Percentiles rank a stretch among this genome's conserved stretches.
Evolutionary conservation across 257 asterid species (phyloP).

Genomic region (Euphrasia confusa): DNA sequence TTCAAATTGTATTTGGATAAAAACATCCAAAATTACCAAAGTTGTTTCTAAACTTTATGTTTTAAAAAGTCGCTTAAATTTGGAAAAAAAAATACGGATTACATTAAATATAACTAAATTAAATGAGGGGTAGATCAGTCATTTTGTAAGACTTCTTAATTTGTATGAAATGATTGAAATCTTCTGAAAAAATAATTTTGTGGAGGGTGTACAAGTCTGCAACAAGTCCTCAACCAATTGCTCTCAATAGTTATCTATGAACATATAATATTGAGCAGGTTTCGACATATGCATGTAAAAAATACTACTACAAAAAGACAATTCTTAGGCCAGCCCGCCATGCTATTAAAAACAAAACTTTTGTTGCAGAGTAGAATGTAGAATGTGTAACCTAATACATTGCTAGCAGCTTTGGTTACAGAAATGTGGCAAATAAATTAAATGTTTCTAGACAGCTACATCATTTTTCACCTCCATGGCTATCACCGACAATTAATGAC

Average conservation of each 20-base stretch:
- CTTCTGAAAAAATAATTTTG: no score
- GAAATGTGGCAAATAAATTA: neutral
- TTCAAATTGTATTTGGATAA: no score
- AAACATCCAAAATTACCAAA: no score
- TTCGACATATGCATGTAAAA: neutral
- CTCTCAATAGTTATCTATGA: constrained; percentile 10
- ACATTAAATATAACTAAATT: no score
- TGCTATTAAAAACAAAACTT: neutral
- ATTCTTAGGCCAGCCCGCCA: neutral
- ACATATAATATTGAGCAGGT: neutral
- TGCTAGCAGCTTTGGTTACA: neutral
- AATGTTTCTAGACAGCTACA: neutral
- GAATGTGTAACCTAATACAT: constrained; percentile 9
- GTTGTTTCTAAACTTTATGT: no score
- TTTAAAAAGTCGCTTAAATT: no score
- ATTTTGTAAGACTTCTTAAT: no score
- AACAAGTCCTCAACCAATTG: constrained; percentile 1
- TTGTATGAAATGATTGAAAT: no score
- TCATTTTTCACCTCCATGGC: constrained; percentile 12
- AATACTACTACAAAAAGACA: neutral
- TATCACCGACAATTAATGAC: neutral
- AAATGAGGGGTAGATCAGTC: no score
- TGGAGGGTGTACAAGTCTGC: no score
- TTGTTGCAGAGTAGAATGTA: constrained; percentile 4
- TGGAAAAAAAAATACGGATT: no score